Evolutionary conservation across 768 basidiomycete species (phyloP).

Genomic region (Rhodotorula toruloides): DNA sequence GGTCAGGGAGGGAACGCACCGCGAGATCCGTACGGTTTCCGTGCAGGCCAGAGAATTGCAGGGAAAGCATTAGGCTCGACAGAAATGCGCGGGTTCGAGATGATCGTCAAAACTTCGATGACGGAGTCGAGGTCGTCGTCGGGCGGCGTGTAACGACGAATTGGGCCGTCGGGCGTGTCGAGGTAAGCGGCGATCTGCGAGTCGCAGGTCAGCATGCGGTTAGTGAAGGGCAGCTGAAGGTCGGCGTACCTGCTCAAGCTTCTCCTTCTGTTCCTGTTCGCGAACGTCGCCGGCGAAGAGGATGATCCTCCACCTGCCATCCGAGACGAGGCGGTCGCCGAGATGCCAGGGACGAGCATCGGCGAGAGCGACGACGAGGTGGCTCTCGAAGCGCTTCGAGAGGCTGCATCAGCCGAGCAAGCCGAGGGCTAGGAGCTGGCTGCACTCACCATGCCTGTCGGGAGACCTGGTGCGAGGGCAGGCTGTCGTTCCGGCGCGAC

Average conservation of each 20-base stretch:
- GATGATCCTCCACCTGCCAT: conserved; percentile 57
- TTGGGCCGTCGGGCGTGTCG: conserved; percentile 41
- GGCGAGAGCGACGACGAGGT: conserved; percentile 53
- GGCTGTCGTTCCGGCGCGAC: conserved; percentile 48
- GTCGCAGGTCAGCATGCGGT: not conserved
- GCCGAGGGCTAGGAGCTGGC: not conserved
- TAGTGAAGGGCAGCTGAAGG: too few species aligned
- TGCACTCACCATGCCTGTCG: conserved; percentile 49
- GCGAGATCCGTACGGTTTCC: conserved; percentile 12
- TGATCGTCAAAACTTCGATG: conserved; percentile 46
- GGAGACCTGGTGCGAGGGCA: conserved; percentile 49
- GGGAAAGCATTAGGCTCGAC: conserved; percentile 24
- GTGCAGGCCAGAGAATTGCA: conserved; percentile 17
- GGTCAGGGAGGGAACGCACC: not conserved
- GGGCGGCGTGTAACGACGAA: conserved; percentile 45
- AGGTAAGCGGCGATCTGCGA: conserved; percentile 47
- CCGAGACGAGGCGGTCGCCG: conserved; percentile 55
- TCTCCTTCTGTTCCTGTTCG: conserved; percentile 44
- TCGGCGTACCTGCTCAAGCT: conserved; percentile 39
- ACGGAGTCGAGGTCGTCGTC: conserved; percentile 42
- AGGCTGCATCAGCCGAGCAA: not conserved
- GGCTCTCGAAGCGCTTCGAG: conserved; percentile 53
- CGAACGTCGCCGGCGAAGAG: conserved; percentile 55
- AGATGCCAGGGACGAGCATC: conserved; percentile 56
- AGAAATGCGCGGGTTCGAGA: conserved; percentile 11